Base-by-base conservation (phyloP, 140 eudicot species). In the Senecio squalidus region DNA sequence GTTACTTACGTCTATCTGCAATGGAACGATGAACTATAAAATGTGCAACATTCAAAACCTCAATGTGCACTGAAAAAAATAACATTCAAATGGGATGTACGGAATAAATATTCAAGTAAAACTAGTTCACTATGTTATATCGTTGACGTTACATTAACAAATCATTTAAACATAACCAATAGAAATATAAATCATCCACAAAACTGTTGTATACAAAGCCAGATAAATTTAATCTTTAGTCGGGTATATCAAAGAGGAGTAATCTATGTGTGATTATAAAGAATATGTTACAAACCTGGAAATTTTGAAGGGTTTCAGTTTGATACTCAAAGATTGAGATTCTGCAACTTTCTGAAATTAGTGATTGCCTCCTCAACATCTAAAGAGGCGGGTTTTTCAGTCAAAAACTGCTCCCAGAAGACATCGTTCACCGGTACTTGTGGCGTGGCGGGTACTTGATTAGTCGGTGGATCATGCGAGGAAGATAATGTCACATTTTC, bases 371-470 rank as follows among this genome's bases (percentile, higher is more conserved):
- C 95, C 66, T 88, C 88, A 22, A 58, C 58, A 27, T 82, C 95
- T 1, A 85, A 71, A 50, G 84, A 68, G 9, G 93, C 97, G 1
- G 97, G 97, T 73, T 85, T 75, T 69, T 89, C 97, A 0, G 97
- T 89, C 30, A 89, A 70, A 62, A 89, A 89, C 76, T 89, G 97
- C 64, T 89, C 97, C 95, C 97, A 85, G 40, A 85, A 89, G 6
- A 67, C 79, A 67, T 89, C 95, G 58, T 89, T 89, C 58, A 82
- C 95, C 54, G 83, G 81, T 29, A 69, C 64, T 57, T 67, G 94
- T 15, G 44, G 60, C 10, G 68, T 36, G 62, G 75, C 73, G 25
- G 79, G 80, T 15, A 54, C 52, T 36, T 46, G 45, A 16, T 43
- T 69, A 68, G 62, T 30, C 17, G 72, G 73, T 5, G 43, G 69